Conservation (phyloP, 2,329 filamentous ascomycete genomes). For the Botrytis fragariae region DNA sequence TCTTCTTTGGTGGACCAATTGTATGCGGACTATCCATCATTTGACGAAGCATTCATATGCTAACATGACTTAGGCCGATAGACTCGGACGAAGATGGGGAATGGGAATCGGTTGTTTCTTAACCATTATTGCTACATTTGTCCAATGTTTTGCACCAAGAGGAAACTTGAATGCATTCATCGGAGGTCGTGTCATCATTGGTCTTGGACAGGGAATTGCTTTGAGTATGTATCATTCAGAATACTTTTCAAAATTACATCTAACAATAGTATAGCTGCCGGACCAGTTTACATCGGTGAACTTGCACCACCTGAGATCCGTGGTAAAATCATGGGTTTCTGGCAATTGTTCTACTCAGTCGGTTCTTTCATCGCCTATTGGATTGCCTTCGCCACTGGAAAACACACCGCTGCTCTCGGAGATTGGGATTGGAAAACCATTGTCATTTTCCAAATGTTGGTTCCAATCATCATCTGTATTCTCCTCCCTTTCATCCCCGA, state of each 20-base stretch:
- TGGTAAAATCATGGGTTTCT: constrained; percentile 66
- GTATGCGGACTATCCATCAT: background rate
- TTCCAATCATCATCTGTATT: constrained; percentile 59
- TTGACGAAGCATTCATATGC: too few species aligned
- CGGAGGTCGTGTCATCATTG: constrained; percentile 65
- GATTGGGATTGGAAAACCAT: constrained; percentile 74
- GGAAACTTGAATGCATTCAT: constrained; percentile 65
- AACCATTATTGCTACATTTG: constrained; percentile 65
- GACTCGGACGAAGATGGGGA: constrained; percentile 59
- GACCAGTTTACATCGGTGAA: constrained; percentile 70
- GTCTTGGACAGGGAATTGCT: constrained; percentile 67
- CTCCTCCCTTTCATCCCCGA: constrained; percentile 67
- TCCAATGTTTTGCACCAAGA: constrained; percentile 63
- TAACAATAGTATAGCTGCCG: constrained; percentile 33
- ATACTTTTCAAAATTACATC: background rate
- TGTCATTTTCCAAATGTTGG: constrained; percentile 69
- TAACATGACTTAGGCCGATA: constrained; percentile 46
- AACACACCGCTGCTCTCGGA: constrained; percentile 41
- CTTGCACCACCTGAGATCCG: constrained; percentile 62
- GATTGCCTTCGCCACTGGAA: constrained; percentile 30
- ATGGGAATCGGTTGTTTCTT: constrained; percentile 64
- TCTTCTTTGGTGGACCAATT: constrained; percentile 63
- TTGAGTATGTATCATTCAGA: constrained; percentile 46
- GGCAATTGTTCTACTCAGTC: constrained; percentile 67
- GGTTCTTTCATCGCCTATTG: constrained; percentile 39